These are phyloP conservation scores for Arachnopeziza araneosa DNA, from an alignment of 2,329 filamentous ascomycete species.

Conservation along the genomic window DNA sequence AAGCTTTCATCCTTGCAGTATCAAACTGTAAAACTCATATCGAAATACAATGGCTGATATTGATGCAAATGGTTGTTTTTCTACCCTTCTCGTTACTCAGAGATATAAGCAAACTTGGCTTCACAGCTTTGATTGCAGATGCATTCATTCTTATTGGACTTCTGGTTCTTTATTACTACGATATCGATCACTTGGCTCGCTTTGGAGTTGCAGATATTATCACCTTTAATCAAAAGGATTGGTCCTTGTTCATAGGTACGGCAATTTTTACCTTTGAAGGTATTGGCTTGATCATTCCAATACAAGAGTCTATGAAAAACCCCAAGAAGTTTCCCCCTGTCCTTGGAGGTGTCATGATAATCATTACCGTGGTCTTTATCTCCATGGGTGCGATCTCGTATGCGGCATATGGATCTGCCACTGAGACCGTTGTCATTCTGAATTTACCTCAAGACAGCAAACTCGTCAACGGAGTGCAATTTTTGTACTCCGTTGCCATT, in stretches of 20 bases:
- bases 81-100: slow-evolving; percentile 87
- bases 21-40: slow-evolving; percentile 81
- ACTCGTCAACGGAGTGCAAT: slow-evolving; percentile 91
- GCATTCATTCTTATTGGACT: slow-evolving; percentile 90
- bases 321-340: slow-evolving; percentile 88
- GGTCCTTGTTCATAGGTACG: slow-evolving; percentile 97
- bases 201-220: slow-evolving; percentile 78
- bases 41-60: slow-evolving; percentile 80
- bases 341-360: slow-evolving; percentile 84
- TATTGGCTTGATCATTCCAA: slow-evolving; percentile 94
- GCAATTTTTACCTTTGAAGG: slow-evolving; percentile 99
- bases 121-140: slow-evolving; percentile 89
- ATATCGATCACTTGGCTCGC: slow-evolving; percentile 73
- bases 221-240: slow-evolving; percentile 83
- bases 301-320: slow-evolving; percentile 93
- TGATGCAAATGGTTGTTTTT: slow-evolving; percentile 95
- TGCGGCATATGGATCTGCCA: slow-evolving; percentile 89
- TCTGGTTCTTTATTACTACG: slow-evolving; percentile 93
- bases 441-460: slow-evolving; percentile 95
- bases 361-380: slow-evolving; percentile 87
- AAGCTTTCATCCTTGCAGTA: slow-evolving; percentile 90
- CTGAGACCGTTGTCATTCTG: slow-evolving; percentile 91
- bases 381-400: slow-evolving; percentile 92
- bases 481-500: slow-evolving; percentile 97
- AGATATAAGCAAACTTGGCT: slow-evolving; percentile 95